Evolutionary conservation across 2,329 filamentous ascomycete species (phyloP), one percentile per base, ranked within the genome.

Genomic region (Chrysoporthe puriensis): DNA sequence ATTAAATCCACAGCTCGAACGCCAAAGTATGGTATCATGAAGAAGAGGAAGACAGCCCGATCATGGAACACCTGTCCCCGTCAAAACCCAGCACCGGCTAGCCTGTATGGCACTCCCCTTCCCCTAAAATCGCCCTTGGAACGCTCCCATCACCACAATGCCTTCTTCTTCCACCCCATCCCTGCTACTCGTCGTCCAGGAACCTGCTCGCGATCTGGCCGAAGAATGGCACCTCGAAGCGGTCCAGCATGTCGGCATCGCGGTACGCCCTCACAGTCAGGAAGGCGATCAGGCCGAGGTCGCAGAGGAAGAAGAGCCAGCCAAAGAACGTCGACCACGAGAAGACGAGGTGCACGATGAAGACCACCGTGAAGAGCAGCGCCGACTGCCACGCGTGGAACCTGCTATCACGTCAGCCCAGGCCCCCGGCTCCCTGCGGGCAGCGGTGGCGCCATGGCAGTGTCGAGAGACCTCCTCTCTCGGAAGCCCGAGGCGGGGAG

Each of bases 301-400:
- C 95, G 32, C 85, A 85, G 11, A 93, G 78, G 71, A 97, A 89
- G 63, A 99, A 81, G 26, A 95, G 77, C 92, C 93, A 97, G 70
- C 91, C 94, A 1, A 98, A 82, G 66, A 96, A 89, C 1, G 83
- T 85, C 34, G 92, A 95, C 91, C 93, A 97, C 14, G 90, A 90
- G 78, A 98, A 90, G 54, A 98, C 81, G 48, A 98, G 85, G 76
- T 98, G 95, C 34, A 97, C 73, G 63, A 97, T 79, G 79, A 94
- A 87, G 67, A 88, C 75, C 61, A 86, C 86, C 0, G 92, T 91
- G 78, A 97, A 97, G 3, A 97, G 79, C 74, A 97, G 83, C 71
- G 91, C 90, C 7, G 91, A 92, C 80, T 99, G 96, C 95, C 96
- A 99, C 8, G 96, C 96, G 79, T 99, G 96, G 73, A 98, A 98